Base-by-base conservation (phyloP, 495 filamentous ascomycete species). In the Neurospora sp. region DNA sequence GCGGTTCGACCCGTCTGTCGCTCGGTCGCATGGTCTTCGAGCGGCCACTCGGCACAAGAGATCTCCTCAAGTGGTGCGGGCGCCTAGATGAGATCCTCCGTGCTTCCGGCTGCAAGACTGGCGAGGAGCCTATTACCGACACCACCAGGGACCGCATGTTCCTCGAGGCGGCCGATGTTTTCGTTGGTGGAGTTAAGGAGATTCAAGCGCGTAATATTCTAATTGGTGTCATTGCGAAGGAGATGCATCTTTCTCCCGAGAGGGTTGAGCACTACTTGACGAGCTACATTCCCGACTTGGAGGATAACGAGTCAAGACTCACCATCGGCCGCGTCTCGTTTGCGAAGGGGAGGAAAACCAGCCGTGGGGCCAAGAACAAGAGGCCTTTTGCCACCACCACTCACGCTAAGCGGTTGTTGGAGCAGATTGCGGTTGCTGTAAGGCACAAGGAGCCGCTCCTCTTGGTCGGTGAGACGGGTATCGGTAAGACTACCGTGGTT, bases 391-490 rank as follows among this genome's bases (percentile, higher is more conserved):
- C 93, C 20, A 90, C 86, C 18, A 94, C 91, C n/a, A 86, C 83
- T 31, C 91, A 93, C 77, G 91, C 91, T 0, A 86, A 88, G 69
- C 83, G 90, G 71, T 80, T 93, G 11, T 82, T 98, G 74, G 96
- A 99, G 78, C 92, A 95, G 79, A 91, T 97, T 72, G 90, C 91
- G 6, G 90, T 91, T 39, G 90, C 94, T 2, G 87, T 98, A 16
- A 88, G 91, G 72, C 89, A 94, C 80, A 87, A 89, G 5, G 96
- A 99, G 78, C 96, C 96, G 3, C 88, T 97, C 10, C 82, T 99
- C 38, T 88, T 99, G 69, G 96, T 99, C 44, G 96, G 96, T 74
- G 96, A 99, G 82, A 99, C 96, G 4, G 96, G 96, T 82, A 97
- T 96, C 69, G 96, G 96, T 77, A 99, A 99, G 82, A 99, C 96